Conservation (phyloP, 148 eudicot genomes). For the Vaccinium corymbosum region DNA sequence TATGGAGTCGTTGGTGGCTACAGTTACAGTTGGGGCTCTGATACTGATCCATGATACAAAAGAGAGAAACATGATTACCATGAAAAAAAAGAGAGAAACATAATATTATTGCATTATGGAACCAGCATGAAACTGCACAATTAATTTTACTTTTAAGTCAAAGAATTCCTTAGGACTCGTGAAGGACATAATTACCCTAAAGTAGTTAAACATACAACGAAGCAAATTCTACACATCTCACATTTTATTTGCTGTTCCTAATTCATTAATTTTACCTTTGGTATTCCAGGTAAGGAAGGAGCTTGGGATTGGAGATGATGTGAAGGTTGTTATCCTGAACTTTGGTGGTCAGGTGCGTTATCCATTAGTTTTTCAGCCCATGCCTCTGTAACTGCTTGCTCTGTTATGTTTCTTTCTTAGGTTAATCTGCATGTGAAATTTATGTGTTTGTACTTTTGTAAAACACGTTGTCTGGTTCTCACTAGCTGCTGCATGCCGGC, state of each 20-base stretch:
- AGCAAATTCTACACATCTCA: not conserved
- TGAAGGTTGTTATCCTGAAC: slow-evolving; percentile 79
- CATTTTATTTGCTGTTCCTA: not conserved
- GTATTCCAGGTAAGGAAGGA: slow-evolving; percentile 66
- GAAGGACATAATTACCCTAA: not conserved
- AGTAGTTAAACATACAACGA: not conserved
- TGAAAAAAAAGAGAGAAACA: too few relatives aligned
- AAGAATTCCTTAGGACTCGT: not conserved
- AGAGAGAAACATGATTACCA: not conserved
- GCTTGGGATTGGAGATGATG: slow-evolving; percentile 67
- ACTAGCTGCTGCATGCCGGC: not conserved
- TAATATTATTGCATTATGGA: not conserved
- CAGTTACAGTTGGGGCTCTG: not conserved
- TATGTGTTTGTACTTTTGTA: not conserved
- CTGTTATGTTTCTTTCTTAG: not conserved
- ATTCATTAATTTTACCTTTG: slow-evolving; percentile 9
- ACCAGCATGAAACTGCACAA: not conserved
- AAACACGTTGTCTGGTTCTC: not conserved
- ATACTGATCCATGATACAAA: not conserved
- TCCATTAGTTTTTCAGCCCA: not conserved
- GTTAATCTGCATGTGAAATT: not conserved
- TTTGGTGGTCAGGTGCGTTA: slow-evolving; percentile 92
- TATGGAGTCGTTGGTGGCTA: not conserved
- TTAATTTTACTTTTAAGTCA: not conserved
- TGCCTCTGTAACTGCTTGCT: not conserved